Evolutionary conservation across 2,329 filamentous ascomycete species (phyloP).

Genomic region (Thyridium curvatum): DNA sequence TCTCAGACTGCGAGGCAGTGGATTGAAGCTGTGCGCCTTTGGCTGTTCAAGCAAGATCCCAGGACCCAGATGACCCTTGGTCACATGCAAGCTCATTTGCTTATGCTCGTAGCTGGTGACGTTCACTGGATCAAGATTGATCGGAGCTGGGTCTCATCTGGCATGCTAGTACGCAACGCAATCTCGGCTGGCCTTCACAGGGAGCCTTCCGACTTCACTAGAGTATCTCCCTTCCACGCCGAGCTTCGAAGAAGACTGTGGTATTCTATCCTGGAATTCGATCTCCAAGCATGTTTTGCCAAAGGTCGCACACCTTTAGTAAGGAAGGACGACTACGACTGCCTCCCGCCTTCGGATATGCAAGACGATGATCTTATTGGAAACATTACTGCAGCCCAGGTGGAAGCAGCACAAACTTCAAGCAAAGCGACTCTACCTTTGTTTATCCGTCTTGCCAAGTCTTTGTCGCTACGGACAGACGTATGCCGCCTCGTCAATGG

Average conservation of each 20-base stretch:
- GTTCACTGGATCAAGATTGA: slow-evolving; percentile 8
- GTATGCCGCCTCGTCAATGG: slow-evolving; percentile 2
- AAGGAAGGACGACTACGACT: slow-evolving; percentile 12
- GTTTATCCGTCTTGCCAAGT: too few species aligned
- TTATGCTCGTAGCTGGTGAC: slow-evolving; percentile 6
- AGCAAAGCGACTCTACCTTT: too few species aligned
- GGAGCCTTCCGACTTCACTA: slow-evolving; percentile 4
- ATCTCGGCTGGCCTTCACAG: slow-evolving; percentile 6
- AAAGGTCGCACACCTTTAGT: slow-evolving; percentile 11
- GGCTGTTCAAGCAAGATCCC: slow-evolving; percentile 6
- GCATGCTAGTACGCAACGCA: slow-evolving; percentile 4
- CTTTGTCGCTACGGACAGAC: too few species aligned
- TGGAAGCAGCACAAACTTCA: too few species aligned
- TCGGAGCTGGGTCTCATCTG: slow-evolving; percentile 6
- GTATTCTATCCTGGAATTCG: slow-evolving; percentile 15
- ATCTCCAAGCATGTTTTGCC: slow-evolving; percentile 16
- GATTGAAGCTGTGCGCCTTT: slow-evolving; percentile 5
- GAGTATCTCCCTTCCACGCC: slow-evolving; percentile 9
- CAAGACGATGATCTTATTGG: slow-evolving; percentile 23
- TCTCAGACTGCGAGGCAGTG: background rate
- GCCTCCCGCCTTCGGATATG: slow-evolving; percentile 10
- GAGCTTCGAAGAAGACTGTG: slow-evolving; percentile 18
- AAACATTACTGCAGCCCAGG: too few species aligned
- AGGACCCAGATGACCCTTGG: slow-evolving; percentile 5
- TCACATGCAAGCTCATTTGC: slow-evolving; percentile 4